Evolutionary conservation across 1,139 yeast species (phyloP).

Genomic region (Lipomyces yarrowii): DNA sequence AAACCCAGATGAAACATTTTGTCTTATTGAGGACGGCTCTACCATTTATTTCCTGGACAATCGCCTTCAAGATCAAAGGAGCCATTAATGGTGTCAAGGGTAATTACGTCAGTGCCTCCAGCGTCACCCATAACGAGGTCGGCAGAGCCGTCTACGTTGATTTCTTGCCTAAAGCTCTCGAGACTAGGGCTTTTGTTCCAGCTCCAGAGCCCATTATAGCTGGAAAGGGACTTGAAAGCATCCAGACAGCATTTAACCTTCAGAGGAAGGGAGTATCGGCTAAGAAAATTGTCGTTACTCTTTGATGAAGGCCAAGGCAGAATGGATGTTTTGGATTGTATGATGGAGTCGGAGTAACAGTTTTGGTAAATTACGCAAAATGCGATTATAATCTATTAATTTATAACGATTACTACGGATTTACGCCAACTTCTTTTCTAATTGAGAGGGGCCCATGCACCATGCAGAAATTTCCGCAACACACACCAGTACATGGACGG

Average conservation of each 20-base stretch:
- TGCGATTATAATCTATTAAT: too few species aligned
- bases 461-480: too few species aligned
- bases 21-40: background rate
- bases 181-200: background rate
- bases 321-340: too few species aligned
- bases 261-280: slow-evolving; percentile 13
- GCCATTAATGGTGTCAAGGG: slow-evolving; percentile 3
- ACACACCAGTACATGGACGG: too few species aligned
- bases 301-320: background rate
- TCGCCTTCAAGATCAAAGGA: background rate
- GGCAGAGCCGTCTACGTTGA: slow-evolving; percentile 4
- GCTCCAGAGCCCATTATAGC: slow-evolving; percentile 10
- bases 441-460: too few species aligned
- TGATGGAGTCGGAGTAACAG: too few species aligned
- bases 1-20: background rate
- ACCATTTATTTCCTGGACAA: background rate
- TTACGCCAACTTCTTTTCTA: too few species aligned
- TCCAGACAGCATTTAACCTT: slow-evolving; percentile 4
- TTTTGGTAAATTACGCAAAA: too few species aligned
- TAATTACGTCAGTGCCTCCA: background rate
- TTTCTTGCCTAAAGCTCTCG: slow-evolving; percentile 4
- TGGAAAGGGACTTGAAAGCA: slow-evolving; percentile 10
- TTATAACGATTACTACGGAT: too few species aligned
- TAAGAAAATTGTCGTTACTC: slow-evolving; percentile 10
- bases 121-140: background rate